phyloP scores from a whole-genome alignment of 2,329 filamentous ascomycete genomes.

The Tolypocladium cylindrosporum region DNA sequence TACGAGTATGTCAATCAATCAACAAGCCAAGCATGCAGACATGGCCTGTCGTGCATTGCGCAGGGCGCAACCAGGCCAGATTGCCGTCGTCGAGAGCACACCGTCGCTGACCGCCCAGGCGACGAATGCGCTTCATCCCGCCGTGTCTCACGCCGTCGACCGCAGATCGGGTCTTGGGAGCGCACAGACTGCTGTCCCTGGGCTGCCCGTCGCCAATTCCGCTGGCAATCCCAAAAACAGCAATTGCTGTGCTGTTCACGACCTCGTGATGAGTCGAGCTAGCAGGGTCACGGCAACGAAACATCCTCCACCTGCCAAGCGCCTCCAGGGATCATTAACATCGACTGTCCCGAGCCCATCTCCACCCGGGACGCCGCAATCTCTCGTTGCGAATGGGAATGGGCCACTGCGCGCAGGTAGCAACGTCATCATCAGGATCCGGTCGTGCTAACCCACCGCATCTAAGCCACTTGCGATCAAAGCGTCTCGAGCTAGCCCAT shows the following conservation, averaged over 20 bases:
- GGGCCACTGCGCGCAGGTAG: not conserved
- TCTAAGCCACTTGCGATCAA: conserved; percentile 3
- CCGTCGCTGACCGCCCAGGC: not conserved
- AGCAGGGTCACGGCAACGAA: not conserved
- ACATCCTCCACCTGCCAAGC: conserved; percentile 1
- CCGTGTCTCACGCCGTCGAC: not conserved
- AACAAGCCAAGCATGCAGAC: not conserved
- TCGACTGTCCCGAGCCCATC: not conserved
- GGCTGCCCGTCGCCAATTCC: not conserved
- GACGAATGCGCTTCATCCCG: not conserved
- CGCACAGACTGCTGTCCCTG: not conserved
- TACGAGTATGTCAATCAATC: not conserved
- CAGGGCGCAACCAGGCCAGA: not conserved
- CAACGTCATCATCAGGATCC: conserved; percentile 5
- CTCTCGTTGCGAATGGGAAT: not conserved
- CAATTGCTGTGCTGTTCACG: not conserved
- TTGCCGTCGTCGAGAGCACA: too few relatives aligned
- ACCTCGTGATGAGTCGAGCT: not conserved
- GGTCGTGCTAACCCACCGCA: not conserved
- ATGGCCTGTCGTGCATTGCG: not conserved
- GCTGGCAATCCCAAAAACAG: not conserved
- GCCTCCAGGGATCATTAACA: not conserved
- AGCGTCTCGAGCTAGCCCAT: not conserved
- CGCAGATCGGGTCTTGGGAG: not conserved
- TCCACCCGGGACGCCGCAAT: conserved; percentile 2